Base-by-base conservation (phyloP, 805 yeast species). In the Candida silvicultrix region DNA sequence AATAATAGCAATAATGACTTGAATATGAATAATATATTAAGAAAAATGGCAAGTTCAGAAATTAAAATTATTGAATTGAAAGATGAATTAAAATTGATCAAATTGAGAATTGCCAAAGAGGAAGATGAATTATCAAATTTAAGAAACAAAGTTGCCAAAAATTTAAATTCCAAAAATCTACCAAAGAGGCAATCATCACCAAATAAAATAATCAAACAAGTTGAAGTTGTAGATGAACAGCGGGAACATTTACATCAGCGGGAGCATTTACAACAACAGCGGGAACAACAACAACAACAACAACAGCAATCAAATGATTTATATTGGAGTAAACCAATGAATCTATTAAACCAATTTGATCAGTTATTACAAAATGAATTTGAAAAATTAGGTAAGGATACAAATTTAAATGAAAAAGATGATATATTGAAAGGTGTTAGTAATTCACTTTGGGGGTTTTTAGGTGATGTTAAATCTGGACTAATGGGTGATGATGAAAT, bases 31-130 rank as follows among this genome's bases (percentile, higher is more conserved):
- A 77, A 74, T 5, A 75, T 81, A 42, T 63, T 84, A 42, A 71
- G 87, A 49, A 65, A 73, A 9, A 64, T 85, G 40, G 92, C 92
- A 0, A 66, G 78, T 37, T 84, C 82, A 56, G 94, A 85, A 58
- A 77, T 81, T 77, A 76, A 75, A 22, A 67, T 84, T 25, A 73
- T 84, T 42, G 89, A 84, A 52, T 62, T 83, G 38, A 82, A 80
- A 50, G 73, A 72, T 38, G 72, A 67, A 20, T 48, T 83, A 55
- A 72, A 78, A 43, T 59, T 67, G 29, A 60, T 65, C 5, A 68
- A 82, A 42, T 75, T 71, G 43, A 67, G 66, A 39, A 65, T 83
- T n/a, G n/a, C 31, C 74, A 81, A 41, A 15, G 66, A 63, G 29
- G 60, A 63, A 19, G 46, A 47, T 3, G 71, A 69, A 44, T 49